phyloP scores from a whole-genome alignment of 202 grass and related monocot species.

The Setaria italica region DNA sequence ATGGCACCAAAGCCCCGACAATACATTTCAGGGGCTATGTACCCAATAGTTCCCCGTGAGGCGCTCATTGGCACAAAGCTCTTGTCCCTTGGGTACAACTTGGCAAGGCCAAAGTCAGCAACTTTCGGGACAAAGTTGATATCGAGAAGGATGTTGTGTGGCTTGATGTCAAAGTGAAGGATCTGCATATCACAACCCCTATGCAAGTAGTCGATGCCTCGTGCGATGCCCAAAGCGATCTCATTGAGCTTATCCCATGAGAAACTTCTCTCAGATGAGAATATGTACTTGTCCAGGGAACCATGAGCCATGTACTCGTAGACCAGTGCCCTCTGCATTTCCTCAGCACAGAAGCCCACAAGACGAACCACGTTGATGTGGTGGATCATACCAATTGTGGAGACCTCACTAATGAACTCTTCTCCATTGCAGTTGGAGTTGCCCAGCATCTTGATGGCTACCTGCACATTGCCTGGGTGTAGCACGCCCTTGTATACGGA shows the following conservation, averaged over 20 bases:
- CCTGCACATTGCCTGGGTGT: slow-evolving; percentile 17
- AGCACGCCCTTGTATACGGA: slow-evolving; percentile 61
- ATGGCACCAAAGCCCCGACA: slow-evolving; percentile 54
- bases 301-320: slow-evolving; percentile 63
- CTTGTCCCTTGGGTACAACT: slow-evolving; percentile 62
- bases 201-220: slow-evolving; percentile 67
- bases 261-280: slow-evolving; percentile 40
- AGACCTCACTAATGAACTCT: slow-evolving; percentile 68
- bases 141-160: slow-evolving; percentile 46
- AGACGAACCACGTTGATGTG: slow-evolving; percentile 60
- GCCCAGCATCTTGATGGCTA: slow-evolving; percentile 55
- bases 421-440: slow-evolving; percentile 53
- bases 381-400: slow-evolving; percentile 61
- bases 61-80: slow-evolving; percentile 54
- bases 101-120: slow-evolving; percentile 65
- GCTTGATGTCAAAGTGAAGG: slow-evolving; percentile 70
- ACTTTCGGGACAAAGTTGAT: slow-evolving; percentile 57
- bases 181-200: slow-evolving; percentile 66
- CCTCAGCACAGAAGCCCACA: slow-evolving; percentile 58
- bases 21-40: slow-evolving; percentile 62
- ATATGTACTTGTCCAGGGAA: slow-evolving; percentile 66
- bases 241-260: slow-evolving; percentile 62
- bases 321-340: slow-evolving; percentile 52
- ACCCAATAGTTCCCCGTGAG: slow-evolving; percentile 48
- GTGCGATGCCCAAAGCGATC: slow-evolving; percentile 58